These are phyloP conservation scores for Carex parvula DNA, from an alignment of 176 grass and related monocot genomes.

Conservation along the genomic window DNA sequence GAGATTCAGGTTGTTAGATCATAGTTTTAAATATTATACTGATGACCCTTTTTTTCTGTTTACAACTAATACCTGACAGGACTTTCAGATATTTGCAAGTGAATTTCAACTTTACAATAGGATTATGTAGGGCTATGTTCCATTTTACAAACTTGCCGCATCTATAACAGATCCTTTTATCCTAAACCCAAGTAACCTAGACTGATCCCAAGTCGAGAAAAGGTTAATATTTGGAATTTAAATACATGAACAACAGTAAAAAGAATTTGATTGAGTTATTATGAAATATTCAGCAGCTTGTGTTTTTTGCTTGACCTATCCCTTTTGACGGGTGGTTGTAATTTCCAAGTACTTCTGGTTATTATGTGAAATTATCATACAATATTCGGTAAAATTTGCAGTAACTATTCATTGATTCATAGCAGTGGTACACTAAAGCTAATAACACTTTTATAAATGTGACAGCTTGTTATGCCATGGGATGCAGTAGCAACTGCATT, in stretches of 20 bases:
- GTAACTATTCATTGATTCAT: background rate
- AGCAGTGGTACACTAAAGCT: background rate
- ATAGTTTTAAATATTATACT: slow-evolving; percentile 15
- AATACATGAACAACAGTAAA: background rate
- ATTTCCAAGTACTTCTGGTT: background rate
- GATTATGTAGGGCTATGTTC: background rate
- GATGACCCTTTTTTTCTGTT: background rate
- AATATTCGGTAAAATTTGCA: background rate
- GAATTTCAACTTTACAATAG: background rate
- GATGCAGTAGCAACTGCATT: slow-evolving; percentile 58
- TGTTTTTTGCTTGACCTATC: background rate
- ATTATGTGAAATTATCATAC: background rate
- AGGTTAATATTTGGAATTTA: background rate
- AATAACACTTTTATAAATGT: background rate
- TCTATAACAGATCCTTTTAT: background rate
- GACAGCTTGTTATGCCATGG: slow-evolving; percentile 90
- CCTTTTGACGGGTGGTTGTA: background rate
- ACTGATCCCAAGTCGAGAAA: background rate
- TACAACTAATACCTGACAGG: background rate
- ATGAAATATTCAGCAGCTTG: slow-evolving; percentile 11
- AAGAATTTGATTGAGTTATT: background rate
- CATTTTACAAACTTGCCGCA: background rate
- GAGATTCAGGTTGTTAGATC: slow-evolving; percentile 72
- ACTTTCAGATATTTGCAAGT: slow-evolving; percentile 8
- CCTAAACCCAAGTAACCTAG: background rate